phyloP scores from a whole-genome alignment of 192 early-diverging fungal genomes.

The Entomortierella chlamydospora region DNA sequence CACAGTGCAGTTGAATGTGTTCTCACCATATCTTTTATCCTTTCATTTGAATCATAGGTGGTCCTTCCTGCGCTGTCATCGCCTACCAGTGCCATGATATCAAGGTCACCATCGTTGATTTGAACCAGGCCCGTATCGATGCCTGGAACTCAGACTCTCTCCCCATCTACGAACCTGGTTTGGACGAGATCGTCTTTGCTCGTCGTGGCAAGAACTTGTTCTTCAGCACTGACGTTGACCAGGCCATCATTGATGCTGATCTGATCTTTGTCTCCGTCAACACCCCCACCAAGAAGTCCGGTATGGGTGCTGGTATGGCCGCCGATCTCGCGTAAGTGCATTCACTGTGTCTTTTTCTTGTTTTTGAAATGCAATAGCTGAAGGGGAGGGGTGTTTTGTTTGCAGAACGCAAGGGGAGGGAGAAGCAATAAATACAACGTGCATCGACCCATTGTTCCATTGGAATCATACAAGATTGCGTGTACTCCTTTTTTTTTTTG shows the following conservation, averaged over 20 bases:
- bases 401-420: not conserved
- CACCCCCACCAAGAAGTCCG: constrained; percentile 87
- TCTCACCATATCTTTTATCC: not conserved
- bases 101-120: constrained; percentile 93
- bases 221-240: constrained; percentile 87
- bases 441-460: constrained; percentile 8
- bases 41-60: constrained; percentile 63
- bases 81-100: constrained; percentile 89
- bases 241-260: constrained; percentile 80
- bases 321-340: constrained; percentile 83
- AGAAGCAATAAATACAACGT: constrained; percentile 9
- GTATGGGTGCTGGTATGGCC: constrained; percentile 83
- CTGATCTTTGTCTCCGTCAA: constrained; percentile 95
- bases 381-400: not conserved
- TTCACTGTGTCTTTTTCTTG: not conserved
- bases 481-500: not conserved
- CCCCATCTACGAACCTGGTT: constrained; percentile 94
- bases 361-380: not conserved
- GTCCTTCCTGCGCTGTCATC: constrained; percentile 93
- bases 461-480: constrained; percentile 4
- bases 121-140: constrained; percentile 82
- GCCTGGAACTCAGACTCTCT: constrained; percentile 94
- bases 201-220: constrained; percentile 87
- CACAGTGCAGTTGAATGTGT: no score
- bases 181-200: constrained; percentile 86